Conservation (phyloP, 768 basidiomycete genomes). For the Auricularia sp. region DNA sequence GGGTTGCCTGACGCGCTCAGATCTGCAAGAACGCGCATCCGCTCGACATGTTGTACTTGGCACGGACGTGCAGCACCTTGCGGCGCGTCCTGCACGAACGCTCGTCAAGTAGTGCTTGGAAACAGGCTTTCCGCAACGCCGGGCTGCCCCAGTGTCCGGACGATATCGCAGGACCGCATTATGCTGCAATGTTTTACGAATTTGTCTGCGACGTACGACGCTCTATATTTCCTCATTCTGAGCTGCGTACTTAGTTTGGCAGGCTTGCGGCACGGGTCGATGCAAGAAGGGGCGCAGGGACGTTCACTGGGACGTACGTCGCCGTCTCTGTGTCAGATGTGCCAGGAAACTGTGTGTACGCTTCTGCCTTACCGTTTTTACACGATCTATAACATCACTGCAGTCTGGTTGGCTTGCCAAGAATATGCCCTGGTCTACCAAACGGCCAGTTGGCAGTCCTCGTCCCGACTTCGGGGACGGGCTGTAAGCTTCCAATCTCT, state of each 20-base stretch:
- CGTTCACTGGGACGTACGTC: no score
- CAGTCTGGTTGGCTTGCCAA: no score
- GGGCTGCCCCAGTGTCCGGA: not conserved
- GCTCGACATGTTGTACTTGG: not conserved
- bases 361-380: no score
- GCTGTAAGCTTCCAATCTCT: no score
- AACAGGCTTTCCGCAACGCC: not conserved
- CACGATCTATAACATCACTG: no score
- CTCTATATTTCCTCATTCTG: not conserved
- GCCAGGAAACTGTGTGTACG: no score
- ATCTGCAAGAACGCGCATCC: not conserved
- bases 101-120: not conserved
- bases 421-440: no score
- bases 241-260: not conserved
- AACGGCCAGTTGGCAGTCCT: no score
- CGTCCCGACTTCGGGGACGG: no score
- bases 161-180: not conserved
- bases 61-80: not conserved
- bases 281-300: no score
- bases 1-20: no score
- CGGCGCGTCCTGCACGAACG: not conserved
- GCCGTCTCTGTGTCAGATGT: no score
- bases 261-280: not conserved
- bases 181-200: not conserved
- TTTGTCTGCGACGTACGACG: not conserved